These are phyloP conservation scores for Yarrowia yakushimensis DNA, from an alignment of 805 yeast species.

Conservation along the genomic window DNA sequence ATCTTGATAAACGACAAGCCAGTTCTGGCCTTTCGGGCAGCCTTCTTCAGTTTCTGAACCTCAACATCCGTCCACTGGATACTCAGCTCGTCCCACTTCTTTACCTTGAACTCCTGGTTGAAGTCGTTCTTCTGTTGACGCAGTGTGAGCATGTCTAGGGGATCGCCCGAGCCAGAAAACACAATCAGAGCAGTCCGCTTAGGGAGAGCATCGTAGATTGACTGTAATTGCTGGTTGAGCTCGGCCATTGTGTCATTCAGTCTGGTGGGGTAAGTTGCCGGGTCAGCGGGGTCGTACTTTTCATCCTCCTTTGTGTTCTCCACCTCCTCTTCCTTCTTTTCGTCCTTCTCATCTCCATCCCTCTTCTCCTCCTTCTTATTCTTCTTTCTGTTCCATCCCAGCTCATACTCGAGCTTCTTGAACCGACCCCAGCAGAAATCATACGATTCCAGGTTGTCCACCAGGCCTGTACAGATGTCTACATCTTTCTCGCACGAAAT, in stretches of 20 bases:
- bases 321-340: not conserved
- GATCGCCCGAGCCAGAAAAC: conserved; percentile 61
- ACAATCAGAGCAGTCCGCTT: conserved; percentile 57
- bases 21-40: conserved; percentile 52
- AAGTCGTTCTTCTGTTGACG: conserved; percentile 45
- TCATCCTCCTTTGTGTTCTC: not conserved
- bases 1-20: conserved; percentile 58
- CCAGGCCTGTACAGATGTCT: conserved; percentile 48
- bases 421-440: conserved; percentile 55
- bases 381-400: conserved; percentile 35
- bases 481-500: conserved; percentile 56
- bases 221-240: conserved; percentile 46
- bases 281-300: not conserved
- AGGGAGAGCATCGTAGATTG: conserved; percentile 54
- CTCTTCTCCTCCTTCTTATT: conserved; percentile 20
- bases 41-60: conserved; percentile 46
- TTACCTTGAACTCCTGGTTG: conserved; percentile 44
- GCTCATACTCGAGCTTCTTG: conserved; percentile 54
- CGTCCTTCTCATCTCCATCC: not conserved
- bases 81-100: conserved; percentile 45
- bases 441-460: conserved; percentile 40
- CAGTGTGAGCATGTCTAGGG: conserved; percentile 45
- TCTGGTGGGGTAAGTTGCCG: not conserved
- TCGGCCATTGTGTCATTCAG: conserved; percentile 34
- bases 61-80: conserved; percentile 53